Conservation (phyloP, 2,329 filamentous ascomycete genomes). For the Tolypocladium tundrense region DNA sequence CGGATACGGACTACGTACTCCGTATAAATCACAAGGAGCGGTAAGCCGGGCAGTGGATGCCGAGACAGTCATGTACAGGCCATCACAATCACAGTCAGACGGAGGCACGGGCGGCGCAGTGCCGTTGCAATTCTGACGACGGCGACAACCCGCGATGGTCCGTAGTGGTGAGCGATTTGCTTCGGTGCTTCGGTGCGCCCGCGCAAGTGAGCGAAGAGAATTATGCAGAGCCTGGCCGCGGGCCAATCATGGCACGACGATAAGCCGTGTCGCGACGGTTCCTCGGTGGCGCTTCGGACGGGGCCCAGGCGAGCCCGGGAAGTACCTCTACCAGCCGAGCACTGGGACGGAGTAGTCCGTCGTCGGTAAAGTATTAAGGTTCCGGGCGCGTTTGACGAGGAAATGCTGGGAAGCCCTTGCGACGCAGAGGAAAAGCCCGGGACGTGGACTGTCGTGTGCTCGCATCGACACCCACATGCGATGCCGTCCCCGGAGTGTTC, state of each 20-base stretch:
- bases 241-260: conserved; percentile 18
- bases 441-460: not conserved
- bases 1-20: not conserved
- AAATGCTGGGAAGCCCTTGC: not conserved
- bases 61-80: conserved; percentile 6
- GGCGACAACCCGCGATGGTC: conserved; percentile 6
- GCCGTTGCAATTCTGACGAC: not conserved
- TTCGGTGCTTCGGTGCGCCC: not conserved
- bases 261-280: conserved; percentile 13
- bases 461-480: not conserved
- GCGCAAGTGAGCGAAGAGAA: conserved; percentile 6
- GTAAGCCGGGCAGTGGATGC: not conserved
- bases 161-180: not conserved
- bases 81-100: not conserved
- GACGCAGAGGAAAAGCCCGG: not conserved
- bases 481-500: not conserved
- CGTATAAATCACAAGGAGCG: not conserved
- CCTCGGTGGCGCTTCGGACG: conserved; percentile 3
- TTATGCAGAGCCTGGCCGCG: conserved; percentile 19
- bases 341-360: not conserved
- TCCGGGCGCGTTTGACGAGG: not conserved
- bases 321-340: not conserved
- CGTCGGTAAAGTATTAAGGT: too few species aligned
- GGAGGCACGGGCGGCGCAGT: not conserved
- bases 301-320: not conserved